These are phyloP conservation scores for Borealophlyctis nickersoniae DNA, from an alignment of 192 early-diverging fungal species.

Conservation along the genomic window DNA sequence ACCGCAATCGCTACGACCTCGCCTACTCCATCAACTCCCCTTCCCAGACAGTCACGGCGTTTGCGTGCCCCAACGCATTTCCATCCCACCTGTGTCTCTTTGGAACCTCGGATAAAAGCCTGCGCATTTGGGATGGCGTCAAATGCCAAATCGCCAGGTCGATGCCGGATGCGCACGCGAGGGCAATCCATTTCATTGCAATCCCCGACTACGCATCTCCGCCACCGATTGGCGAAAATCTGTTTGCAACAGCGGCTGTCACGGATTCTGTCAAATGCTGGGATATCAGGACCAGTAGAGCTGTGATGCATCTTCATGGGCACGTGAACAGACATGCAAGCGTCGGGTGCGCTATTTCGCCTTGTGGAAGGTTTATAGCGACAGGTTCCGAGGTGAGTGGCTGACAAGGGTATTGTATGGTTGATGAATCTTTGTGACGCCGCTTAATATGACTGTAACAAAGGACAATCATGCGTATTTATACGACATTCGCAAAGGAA, in stretches of 20 bases:
- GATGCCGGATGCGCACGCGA: slow-evolving; percentile 3
- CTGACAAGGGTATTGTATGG: background rate
- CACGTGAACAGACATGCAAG: slow-evolving; percentile 32
- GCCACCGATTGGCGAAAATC: slow-evolving; percentile 4
- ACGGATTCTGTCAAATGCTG: slow-evolving; percentile 34
- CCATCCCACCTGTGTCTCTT: slow-evolving; percentile 15
- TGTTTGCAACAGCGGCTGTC: slow-evolving; percentile 16
- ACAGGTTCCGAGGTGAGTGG: slow-evolving; percentile 35
- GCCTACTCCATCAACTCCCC: background rate
- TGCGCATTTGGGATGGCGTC: slow-evolving; percentile 27
- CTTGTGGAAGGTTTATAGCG: slow-evolving; percentile 33
- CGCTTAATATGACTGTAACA: background rate
- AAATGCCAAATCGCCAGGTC: slow-evolving; percentile 4
- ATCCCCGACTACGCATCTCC: slow-evolving; percentile 11
- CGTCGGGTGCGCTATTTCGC: slow-evolving; percentile 28
- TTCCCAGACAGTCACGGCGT: slow-evolving; percentile 16
- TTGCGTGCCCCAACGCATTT: slow-evolving; percentile 16
- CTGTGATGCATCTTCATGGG: slow-evolving; percentile 32
- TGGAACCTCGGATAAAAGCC: slow-evolving; percentile 17
- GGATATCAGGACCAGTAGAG: slow-evolving; percentile 29
- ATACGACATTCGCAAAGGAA: slow-evolving; percentile 31
- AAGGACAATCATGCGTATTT: slow-evolving; percentile 41
- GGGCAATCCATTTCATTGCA: slow-evolving; percentile 16
- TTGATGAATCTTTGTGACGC: background rate
- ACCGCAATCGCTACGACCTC: slow-evolving; percentile 18